Evolutionary conservation across 2,329 filamentous ascomycete genomes (phyloP).

Genomic region (Fusarium sp.): DNA sequence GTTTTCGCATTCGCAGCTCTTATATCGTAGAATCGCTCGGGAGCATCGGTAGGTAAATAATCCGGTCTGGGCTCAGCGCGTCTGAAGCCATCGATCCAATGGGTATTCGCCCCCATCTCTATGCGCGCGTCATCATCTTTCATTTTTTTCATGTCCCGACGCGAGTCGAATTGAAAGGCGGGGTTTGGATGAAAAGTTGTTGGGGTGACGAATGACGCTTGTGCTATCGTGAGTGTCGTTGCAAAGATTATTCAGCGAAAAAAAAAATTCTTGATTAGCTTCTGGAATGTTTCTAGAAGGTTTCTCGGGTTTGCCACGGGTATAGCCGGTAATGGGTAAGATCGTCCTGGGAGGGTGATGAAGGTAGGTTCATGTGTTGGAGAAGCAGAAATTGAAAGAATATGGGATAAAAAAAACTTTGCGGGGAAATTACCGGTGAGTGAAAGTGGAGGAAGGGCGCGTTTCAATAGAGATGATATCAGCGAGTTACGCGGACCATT

Average conservation of each 20-base stretch:
- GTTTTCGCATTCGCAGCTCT: conserved; percentile 76
- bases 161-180: not conserved
- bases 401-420: not conserved
- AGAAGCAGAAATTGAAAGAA: not conserved
- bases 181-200: not conserved
- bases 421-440: not conserved
- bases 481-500: not conserved
- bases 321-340: not conserved
- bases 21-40: conserved; percentile 64
- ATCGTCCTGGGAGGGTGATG: not conserved
- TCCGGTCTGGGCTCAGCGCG: conserved; percentile 36
- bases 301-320: conserved; percentile 10
- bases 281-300: conserved; percentile 33
- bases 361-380: not conserved
- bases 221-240: not conserved
- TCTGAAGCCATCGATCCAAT: conserved; percentile 36
- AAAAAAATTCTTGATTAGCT: conserved; percentile 3
- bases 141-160: not conserved
- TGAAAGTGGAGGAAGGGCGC: not conserved
- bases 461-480: not conserved
- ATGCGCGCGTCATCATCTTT: not conserved
- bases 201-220: not conserved
- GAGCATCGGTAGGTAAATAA: conserved; percentile 31
- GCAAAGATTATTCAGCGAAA: conserved; percentile 17
- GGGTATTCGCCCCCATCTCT: not conserved